Conservation (phyloP, 2,329 filamentous ascomycete genomes). For the Coccinonectria pachysandricola region DNA sequence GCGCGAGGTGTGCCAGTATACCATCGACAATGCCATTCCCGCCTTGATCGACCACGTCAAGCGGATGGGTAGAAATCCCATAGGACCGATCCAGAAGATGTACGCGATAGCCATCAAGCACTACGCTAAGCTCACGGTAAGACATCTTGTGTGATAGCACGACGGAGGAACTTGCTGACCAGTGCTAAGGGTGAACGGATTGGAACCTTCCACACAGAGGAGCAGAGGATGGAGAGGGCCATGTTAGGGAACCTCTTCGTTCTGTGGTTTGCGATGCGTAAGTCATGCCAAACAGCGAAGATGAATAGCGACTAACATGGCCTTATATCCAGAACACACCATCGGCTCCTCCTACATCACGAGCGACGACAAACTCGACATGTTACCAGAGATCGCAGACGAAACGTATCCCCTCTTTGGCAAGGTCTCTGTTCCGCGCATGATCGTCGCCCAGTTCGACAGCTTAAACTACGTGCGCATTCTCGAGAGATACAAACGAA, state of each 20-base stretch:
- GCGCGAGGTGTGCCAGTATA: slow-evolving; percentile 25
- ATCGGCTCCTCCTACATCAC: slow-evolving; percentile 33
- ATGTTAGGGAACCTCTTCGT: slow-evolving; percentile 32
- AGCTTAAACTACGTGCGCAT: slow-evolving; percentile 29
- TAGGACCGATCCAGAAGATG: slow-evolving; percentile 11
- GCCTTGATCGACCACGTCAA: slow-evolving; percentile 16
- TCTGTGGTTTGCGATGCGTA: slow-evolving; percentile 38
- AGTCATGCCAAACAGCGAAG: slow-evolving; percentile 12
- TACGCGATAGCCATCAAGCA: slow-evolving; percentile 12
- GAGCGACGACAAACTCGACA: slow-evolving; percentile 30
- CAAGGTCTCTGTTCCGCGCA: slow-evolving; percentile 31
- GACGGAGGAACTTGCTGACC: no score
- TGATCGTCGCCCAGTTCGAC: slow-evolving; percentile 37
- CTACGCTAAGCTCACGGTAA: slow-evolving; percentile 15
- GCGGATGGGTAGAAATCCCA: slow-evolving; percentile 3
- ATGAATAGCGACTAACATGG: no score
- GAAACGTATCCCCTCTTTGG: slow-evolving; percentile 27
- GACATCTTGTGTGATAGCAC: no score
- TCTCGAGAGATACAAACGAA: slow-evolving; percentile 23
- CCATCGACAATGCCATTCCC: slow-evolving; percentile 19
- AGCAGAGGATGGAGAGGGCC: slow-evolving; percentile 18
- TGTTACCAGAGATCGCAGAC: slow-evolving; percentile 25
- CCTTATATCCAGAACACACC: slow-evolving; percentile 34
- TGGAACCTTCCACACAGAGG: background rate
- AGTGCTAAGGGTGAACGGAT: no score